A percentile compares a stretch with the other conserved stretches of the same genome.
phyloP scores from a whole-genome alignment of 306 rosid species.

The Quercus mongolica region DNA sequence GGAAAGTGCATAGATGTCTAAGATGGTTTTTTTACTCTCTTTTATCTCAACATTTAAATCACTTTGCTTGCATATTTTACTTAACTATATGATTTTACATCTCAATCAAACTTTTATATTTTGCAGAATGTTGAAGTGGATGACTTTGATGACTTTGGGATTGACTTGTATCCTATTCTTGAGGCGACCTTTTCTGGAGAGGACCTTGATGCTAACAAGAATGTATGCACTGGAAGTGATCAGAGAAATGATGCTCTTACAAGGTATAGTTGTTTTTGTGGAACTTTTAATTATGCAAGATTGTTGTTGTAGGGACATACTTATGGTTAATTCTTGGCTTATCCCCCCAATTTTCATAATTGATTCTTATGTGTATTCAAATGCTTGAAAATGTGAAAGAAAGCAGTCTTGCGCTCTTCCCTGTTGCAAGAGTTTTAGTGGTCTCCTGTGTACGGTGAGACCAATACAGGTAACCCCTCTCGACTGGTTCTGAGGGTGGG shows the following conservation, averaged over 20 bases:
- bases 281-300: not conserved
- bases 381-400: constrained; percentile 5
- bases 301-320: not conserved
- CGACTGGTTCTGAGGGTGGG: no score
- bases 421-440: no score
- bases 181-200: constrained; percentile 10
- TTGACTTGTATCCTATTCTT: constrained; percentile 34
- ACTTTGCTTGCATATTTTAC: not conserved
- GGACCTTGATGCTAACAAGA: constrained; percentile 12
- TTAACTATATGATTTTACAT: not conserved
- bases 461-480: no score
- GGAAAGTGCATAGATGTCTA: not conserved
- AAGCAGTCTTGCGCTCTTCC: no score
- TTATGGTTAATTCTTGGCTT: not conserved
- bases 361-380: constrained; percentile 4
- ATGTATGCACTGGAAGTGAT: not conserved
- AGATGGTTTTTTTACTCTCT: not conserved
- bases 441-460: no score
- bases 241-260: not conserved
- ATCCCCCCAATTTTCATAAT: not conserved
- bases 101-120: not conserved
- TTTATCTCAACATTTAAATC: not conserved
- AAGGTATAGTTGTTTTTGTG: constrained; percentile 7
- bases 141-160: constrained; percentile 44
- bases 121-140: constrained; percentile 21